Conservation (phyloP, 2,329 filamentous ascomycete species). For the Aspergillus versicolor region DNA sequence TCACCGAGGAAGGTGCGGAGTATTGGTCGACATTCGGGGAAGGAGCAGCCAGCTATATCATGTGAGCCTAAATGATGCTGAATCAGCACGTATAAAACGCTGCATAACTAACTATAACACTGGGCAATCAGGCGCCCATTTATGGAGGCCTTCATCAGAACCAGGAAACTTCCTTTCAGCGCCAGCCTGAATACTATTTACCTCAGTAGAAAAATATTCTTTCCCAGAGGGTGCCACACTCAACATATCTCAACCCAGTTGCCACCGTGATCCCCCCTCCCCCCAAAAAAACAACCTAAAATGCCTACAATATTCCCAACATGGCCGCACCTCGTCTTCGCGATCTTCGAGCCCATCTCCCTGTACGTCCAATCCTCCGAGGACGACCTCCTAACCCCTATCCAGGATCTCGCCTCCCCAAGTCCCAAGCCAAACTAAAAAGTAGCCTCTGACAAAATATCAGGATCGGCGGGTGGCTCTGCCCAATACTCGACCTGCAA, state of each 20-base stretch:
- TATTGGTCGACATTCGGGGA: not conserved
- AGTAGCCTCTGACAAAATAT: slow-evolving; percentile 9
- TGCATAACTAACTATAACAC: not conserved
- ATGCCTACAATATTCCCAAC: slow-evolving; percentile 55
- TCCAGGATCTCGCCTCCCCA: not conserved
- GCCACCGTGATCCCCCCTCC: not conserved
- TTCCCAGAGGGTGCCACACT: not conserved
- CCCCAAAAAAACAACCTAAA: not conserved
- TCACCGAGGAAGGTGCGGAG: not conserved
- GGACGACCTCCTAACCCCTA: not conserved
- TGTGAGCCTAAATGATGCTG: not conserved
- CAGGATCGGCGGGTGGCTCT: slow-evolving; percentile 61
- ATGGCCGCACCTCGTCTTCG: slow-evolving; percentile 66
- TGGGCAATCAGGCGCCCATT: not conserved
- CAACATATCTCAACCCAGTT: not conserved
- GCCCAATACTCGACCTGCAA: slow-evolving; percentile 55
- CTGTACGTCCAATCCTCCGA: slow-evolving; percentile 47
- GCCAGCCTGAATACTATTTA: not conserved
- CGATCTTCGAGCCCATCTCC: slow-evolving; percentile 66
- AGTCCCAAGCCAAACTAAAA: not conserved
- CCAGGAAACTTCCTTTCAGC: not conserved
- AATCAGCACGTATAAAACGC: slow-evolving; percentile 6
- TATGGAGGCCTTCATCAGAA: not conserved
- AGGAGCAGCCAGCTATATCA: not conserved
- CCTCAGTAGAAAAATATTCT: not conserved